Conservation (phyloP, 306 rosid species). For the Cucurbita argyrosperma region DNA sequence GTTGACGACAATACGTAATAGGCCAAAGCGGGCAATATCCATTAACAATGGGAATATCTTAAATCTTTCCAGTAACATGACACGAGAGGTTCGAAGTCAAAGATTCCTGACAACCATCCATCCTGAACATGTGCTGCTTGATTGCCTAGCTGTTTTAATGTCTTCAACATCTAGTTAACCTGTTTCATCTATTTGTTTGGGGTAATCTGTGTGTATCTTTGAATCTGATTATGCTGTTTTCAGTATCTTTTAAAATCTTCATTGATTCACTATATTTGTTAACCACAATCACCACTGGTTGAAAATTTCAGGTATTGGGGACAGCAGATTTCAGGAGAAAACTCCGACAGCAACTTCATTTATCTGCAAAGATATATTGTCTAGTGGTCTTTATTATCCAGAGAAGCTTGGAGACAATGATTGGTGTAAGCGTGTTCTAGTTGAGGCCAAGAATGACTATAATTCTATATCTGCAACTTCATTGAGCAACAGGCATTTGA, state of each 20-base stretch:
- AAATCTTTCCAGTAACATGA: not conserved
- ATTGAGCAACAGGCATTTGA: constrained; percentile 24
- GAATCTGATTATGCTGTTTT: not conserved
- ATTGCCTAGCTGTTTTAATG: not conserved
- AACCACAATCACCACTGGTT: not conserved
- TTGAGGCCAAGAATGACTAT: constrained; percentile 26
- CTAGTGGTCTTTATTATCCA: constrained; percentile 22
- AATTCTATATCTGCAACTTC: constrained; percentile 30
- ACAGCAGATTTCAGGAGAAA: constrained; percentile 34
- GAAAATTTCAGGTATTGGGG: constrained; percentile 27
- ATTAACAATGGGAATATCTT: not conserved
- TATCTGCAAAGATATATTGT: constrained; percentile 54
- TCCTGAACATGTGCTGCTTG: not conserved
- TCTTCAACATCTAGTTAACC: not conserved
- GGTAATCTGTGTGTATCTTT: not conserved
- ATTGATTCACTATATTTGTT: not conserved
- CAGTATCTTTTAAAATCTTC: not conserved
- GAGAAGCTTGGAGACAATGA: constrained; percentile 31
- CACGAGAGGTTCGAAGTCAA: not conserved
- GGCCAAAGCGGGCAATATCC: too few relatives aligned
- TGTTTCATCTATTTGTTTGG: not conserved
- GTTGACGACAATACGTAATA: too few relatives aligned
- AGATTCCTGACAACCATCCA: not conserved
- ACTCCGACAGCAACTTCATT: constrained; percentile 33
- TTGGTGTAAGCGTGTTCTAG: constrained; percentile 33